A percentile compares a stretch with the other conserved stretches of the same genome.
phyloP scores from a whole-genome alignment of 176 grass and related monocot species.

The Thinopyrum elongatum region DNA sequence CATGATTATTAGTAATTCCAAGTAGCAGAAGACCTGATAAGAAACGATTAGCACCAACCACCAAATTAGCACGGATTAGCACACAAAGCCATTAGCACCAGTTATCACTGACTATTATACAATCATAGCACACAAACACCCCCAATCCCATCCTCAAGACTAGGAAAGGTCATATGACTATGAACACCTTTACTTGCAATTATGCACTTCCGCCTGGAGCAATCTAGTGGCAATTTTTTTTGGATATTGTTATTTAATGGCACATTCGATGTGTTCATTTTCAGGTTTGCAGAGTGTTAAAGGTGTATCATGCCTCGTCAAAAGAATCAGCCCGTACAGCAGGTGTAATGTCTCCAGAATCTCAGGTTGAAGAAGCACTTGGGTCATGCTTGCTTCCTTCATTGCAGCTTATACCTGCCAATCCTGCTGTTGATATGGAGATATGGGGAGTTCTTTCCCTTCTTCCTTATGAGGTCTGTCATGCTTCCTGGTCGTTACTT shows the following conservation, averaged over 20 bases:
- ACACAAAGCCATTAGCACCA: not conserved
- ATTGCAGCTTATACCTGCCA: constrained; percentile 94
- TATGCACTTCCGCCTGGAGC: constrained; percentile 17
- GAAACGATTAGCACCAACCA: not conserved
- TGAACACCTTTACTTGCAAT: constrained; percentile 17
- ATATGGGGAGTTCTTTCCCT: constrained; percentile 94
- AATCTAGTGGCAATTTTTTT: not conserved
- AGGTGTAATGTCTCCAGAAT: constrained; percentile 53
- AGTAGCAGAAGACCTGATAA: not conserved
- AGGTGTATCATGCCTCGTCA: constrained; percentile 60
- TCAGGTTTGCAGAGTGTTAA: constrained; percentile 93
- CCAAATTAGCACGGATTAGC: not conserved
- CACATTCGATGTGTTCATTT: constrained; percentile 1
- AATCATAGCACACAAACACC: not conserved
- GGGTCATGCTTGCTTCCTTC: constrained; percentile 83
- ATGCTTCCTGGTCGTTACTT: constrained; percentile 22
- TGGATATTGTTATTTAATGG: constrained; percentile 7
- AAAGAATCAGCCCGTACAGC: constrained; percentile 43
- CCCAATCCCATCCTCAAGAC: not conserved
- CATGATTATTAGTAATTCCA: not conserved
- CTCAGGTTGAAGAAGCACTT: constrained; percentile 82
- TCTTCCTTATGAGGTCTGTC: constrained; percentile 89
- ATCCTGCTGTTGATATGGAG: constrained; percentile 94
- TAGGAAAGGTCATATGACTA: not conserved
- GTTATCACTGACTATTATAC: not conserved